Conservation (phyloP, 192 early-diverging fungal species). For the Coemansia sp. region DNA sequence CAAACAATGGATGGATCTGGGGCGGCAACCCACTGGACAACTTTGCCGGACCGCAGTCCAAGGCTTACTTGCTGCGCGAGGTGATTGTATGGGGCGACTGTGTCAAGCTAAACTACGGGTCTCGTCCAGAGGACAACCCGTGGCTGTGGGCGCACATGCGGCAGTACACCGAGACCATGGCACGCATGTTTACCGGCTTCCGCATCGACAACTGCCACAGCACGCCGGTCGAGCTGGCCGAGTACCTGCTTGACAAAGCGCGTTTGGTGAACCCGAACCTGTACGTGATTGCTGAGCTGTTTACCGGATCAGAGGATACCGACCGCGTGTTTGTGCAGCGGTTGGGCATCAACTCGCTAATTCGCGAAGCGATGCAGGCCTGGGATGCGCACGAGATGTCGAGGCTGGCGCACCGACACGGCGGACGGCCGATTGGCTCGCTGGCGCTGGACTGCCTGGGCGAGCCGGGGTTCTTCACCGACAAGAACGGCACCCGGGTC, state of each 20-base stretch:
- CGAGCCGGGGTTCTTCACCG: constrained; percentile 39
- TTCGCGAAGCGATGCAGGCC: constrained; percentile 97
- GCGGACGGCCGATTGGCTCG: constrained; percentile 85
- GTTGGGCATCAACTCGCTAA: constrained; percentile 93
- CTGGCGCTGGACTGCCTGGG: constrained; percentile 70
- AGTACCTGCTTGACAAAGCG: constrained; percentile 87
- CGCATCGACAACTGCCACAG: constrained; percentile 99
- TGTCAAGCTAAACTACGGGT: constrained; percentile 95
- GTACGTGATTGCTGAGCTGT: constrained; percentile 97
- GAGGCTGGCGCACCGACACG: constrained; percentile 83
- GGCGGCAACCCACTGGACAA: constrained; percentile 85
- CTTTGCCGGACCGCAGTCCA: constrained; percentile 84
- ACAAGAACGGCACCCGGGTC: constrained; percentile 41
- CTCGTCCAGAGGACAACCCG: constrained; percentile 75
- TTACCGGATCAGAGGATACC: constrained; percentile 93
- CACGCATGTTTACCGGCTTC: constrained; percentile 88
- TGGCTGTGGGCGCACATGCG: constrained; percentile 96
- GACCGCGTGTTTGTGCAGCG: constrained; percentile 89
- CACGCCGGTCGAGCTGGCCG: constrained; percentile 91
- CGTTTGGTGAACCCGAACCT: constrained; percentile 80
- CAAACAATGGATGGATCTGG: constrained; percentile 98
- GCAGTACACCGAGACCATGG: constrained; percentile 84
- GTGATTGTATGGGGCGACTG: constrained; percentile 99
- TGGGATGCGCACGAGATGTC: constrained; percentile 90
- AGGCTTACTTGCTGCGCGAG: constrained; percentile 87